Conservation (phyloP, 2,329 filamentous ascomycete genomes). For the Trichoderma semiorbis region DNA sequence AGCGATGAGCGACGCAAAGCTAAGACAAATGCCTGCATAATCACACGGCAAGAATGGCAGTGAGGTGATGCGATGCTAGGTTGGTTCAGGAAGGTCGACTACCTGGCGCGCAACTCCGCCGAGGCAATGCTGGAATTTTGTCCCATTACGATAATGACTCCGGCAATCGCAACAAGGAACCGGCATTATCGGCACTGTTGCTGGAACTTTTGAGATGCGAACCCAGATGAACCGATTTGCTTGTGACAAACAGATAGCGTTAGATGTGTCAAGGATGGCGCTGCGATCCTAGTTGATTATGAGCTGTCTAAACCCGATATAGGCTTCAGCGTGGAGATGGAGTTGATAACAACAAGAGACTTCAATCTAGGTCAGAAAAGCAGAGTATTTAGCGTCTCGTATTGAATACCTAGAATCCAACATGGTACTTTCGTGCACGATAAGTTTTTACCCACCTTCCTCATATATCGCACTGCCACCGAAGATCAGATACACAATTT, state of each 20-base stretch:
- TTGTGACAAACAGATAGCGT: neutral
- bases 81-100: neutral
- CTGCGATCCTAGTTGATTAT: neutral
- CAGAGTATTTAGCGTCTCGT: neutral
- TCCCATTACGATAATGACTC: neutral
- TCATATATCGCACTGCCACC: neutral
- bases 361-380: neutral
- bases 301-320: neutral
- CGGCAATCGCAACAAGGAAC: neutral
- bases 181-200: conserved; percentile 2
- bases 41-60: neutral
- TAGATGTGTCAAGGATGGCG: neutral
- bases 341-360: neutral
- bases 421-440: too few relatives aligned
- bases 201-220: conserved; percentile 1
- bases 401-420: too few relatives aligned
- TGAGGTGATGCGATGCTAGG: neutral
- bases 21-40: neutral
- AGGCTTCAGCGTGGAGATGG: neutral
- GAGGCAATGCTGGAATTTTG: neutral
- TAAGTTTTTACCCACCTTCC: too few relatives aligned
- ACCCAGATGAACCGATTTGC: neutral
- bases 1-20: neutral
- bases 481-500: neutral
- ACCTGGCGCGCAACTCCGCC: neutral